phyloP scores from a whole-genome alignment of 2,329 filamentous ascomycete genomes.

The Arthrinium puccinioides region DNA sequence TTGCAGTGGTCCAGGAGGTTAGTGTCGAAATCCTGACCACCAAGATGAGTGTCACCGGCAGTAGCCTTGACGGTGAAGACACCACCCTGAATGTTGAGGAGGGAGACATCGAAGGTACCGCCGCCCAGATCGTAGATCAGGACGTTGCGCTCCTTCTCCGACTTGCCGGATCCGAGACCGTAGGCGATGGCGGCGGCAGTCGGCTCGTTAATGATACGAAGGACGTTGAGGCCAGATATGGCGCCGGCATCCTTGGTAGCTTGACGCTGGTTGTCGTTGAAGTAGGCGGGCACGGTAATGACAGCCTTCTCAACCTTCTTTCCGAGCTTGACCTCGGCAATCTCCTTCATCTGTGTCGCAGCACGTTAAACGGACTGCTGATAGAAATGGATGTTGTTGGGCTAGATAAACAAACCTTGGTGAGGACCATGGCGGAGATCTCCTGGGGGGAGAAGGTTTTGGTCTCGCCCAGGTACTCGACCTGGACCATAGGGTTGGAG shows the following conservation, averaged over 20 bases:
- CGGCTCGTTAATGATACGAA: constrained; percentile 99
- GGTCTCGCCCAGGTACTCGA: constrained; percentile 89
- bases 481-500: constrained; percentile 85
- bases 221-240: constrained; percentile 94
- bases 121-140: constrained; percentile 99
- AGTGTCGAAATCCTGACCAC: constrained; percentile 94
- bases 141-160: constrained; percentile 96
- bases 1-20: constrained; percentile 95
- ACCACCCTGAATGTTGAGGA: constrained; percentile 97
- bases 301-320: constrained; percentile 99
- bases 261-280: constrained; percentile 99
- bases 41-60: constrained; percentile 93
- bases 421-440: constrained; percentile 97
- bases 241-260: constrained; percentile 98
- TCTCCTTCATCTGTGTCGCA: constrained; percentile 83
- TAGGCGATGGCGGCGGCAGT: constrained; percentile 98
- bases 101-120: constrained; percentile 99
- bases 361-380: background rate
- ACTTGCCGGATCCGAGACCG: constrained; percentile 91
- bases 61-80: constrained; percentile 99
- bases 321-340: constrained; percentile 95
- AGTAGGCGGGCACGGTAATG: constrained; percentile 98
- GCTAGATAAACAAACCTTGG: constrained; percentile 61
- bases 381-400: background rate
- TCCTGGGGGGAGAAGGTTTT: constrained; percentile 98